Evolutionary conservation across 202 grass and related monocot species (phyloP).

Genomic region (Hordeum pubiflorum): DNA sequence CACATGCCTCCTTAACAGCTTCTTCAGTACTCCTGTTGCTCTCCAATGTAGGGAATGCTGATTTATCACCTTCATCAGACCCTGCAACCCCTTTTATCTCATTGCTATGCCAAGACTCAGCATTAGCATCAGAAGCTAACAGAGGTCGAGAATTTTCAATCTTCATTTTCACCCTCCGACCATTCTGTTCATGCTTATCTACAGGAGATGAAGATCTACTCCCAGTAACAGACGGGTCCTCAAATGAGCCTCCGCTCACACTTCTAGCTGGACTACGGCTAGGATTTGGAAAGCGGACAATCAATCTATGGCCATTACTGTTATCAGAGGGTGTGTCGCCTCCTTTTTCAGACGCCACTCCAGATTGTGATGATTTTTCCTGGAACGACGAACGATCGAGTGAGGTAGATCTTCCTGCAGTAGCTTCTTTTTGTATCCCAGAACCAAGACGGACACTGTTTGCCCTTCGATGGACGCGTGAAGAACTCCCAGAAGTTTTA

Average conservation of each 20-base stretch:
- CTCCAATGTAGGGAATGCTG: constrained; percentile 36
- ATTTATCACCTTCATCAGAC: constrained; percentile 63
- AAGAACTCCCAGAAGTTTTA: constrained; percentile 52
- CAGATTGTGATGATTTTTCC: constrained; percentile 69
- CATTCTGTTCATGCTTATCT: constrained; percentile 68
- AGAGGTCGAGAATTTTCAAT: constrained; percentile 39
- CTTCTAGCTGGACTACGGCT: constrained; percentile 62
- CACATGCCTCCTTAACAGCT: constrained; percentile 37
- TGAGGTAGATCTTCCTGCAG: constrained; percentile 34
- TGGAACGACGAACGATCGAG: constrained; percentile 38
- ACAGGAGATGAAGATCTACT: constrained; percentile 54
- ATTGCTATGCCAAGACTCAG: constrained; percentile 59
- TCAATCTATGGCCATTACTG: constrained; percentile 58
- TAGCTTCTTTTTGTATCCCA: constrained; percentile 53
- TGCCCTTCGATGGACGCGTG: constrained; percentile 37
- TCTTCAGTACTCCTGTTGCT: constrained; percentile 40
- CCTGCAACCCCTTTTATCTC: constrained; percentile 51
- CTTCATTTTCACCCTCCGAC: constrained; percentile 56
- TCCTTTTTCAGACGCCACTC: constrained; percentile 50
- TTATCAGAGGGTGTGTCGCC: constrained; percentile 31
- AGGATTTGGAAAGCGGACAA: constrained; percentile 82
- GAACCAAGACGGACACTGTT: constrained; percentile 52
- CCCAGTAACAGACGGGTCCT: constrained; percentile 54
- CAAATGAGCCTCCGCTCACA: constrained; percentile 45
- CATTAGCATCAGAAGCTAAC: constrained; percentile 46